Percentiles rank a stretch among this genome's conserved stretches.
Conservation (phyloP, 805 yeast genomes). For the Candida boleticola region DNA sequence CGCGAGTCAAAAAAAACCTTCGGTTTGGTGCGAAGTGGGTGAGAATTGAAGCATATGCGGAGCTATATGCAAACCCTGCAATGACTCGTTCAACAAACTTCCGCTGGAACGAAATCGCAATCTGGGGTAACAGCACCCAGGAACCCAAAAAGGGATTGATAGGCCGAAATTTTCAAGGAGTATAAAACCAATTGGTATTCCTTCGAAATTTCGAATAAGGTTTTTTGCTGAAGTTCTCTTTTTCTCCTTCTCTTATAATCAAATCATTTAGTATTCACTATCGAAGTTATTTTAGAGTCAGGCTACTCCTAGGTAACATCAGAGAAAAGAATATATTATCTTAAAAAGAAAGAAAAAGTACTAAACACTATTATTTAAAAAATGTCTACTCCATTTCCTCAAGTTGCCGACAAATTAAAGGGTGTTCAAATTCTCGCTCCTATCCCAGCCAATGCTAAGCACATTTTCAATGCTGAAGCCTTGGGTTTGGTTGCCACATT, state of each 20-base stretch:
- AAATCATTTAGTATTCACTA: background rate
- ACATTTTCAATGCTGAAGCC: constrained; percentile 60
- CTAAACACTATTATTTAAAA: background rate
- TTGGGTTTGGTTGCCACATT: constrained; percentile 67
- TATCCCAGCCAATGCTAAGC: constrained; percentile 46
- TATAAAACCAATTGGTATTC: background rate
- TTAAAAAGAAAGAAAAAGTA: background rate
- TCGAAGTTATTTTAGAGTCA: background rate
- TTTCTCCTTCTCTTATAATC: background rate
- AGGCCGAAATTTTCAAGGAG: background rate
- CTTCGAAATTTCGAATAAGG: background rate
- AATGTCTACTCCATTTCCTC: constrained; percentile 47
- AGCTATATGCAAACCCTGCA: too few relatives aligned
- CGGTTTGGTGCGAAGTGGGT: constrained; percentile 1
- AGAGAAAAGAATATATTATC: background rate
- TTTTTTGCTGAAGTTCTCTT: background rate
- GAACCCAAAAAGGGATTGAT: background rate
- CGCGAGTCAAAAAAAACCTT: constrained; percentile 3
- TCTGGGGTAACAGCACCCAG: constrained; percentile 12
- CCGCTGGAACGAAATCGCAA: constrained; percentile 13
- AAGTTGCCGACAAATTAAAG: constrained; percentile 38
- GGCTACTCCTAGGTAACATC: constrained; percentile 2
- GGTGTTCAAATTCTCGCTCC: constrained; percentile 59
- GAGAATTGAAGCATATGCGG: too few relatives aligned
- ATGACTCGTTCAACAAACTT: constrained; percentile 4